Evolutionary conservation across 2,329 filamentous ascomycete species (phyloP).

Genomic region (Epichloe scottii): DNA sequence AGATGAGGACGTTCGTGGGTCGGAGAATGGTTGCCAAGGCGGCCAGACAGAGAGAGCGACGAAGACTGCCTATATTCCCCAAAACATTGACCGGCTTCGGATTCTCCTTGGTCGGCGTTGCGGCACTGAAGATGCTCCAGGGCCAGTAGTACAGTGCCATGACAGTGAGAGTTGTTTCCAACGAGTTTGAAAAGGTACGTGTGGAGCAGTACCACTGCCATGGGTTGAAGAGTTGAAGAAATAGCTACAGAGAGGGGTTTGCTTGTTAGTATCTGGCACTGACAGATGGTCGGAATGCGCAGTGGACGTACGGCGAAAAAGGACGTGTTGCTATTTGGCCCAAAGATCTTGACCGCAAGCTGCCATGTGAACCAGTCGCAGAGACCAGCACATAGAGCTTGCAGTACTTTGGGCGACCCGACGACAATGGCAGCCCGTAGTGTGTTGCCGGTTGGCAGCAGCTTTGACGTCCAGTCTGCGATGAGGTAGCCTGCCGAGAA

Average conservation of each 20-base stretch:
- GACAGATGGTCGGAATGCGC: background rate
- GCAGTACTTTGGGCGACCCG: conserved; percentile 59
- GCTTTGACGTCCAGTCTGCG: conserved; percentile 41
- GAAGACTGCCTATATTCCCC: conserved; percentile 19
- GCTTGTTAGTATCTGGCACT: background rate
- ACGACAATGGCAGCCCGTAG: conserved; percentile 55
- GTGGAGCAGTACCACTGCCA: conserved; percentile 98
- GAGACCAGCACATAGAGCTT: conserved; percentile 64
- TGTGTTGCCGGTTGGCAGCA: conserved; percentile 40
- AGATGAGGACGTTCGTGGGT: conserved; percentile 81
- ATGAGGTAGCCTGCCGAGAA: conserved; percentile 66
- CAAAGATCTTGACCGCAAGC: conserved; percentile 63
- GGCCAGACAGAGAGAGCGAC: conserved; percentile 59
- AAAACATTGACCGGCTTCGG: conserved; percentile 18
- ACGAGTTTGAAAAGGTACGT: conserved; percentile 83
- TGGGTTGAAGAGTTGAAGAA: conserved; percentile 31
- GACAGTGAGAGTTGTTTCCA: conserved; percentile 81
- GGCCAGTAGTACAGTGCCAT: conserved; percentile 75
- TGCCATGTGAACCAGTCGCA: conserved; percentile 84
- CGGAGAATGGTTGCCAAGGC: conserved; percentile 74
- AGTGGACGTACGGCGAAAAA: conserved; percentile 49
- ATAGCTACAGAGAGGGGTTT: conserved; percentile 15
- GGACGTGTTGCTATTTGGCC: conserved; percentile 46
- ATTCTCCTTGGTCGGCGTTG: conserved; percentile 26
- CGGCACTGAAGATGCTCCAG: conserved; percentile 53